Evolutionary conservation across 2,329 filamentous ascomycete species (phyloP).

Genomic region (Pseudogymnoascus pannorum): DNA sequence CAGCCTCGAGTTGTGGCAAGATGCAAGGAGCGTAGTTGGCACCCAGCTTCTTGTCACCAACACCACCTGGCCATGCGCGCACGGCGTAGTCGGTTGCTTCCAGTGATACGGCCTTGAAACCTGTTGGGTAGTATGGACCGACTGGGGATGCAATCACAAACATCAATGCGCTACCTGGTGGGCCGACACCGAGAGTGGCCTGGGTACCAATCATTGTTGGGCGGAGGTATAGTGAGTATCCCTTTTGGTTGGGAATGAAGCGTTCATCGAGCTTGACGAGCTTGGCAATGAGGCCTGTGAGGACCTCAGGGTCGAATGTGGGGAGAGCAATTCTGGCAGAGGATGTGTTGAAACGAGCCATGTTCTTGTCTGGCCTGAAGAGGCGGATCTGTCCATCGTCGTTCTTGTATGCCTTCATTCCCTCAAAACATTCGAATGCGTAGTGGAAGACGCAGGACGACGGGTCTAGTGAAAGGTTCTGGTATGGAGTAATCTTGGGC

Average conservation of each 20-base stretch:
- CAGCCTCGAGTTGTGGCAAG: constrained; percentile 88
- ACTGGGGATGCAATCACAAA: constrained; percentile 96
- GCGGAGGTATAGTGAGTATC: constrained; percentile 91
- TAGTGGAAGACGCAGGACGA: constrained; percentile 98
- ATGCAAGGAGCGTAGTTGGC: constrained; percentile 99
- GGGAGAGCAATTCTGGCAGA: constrained; percentile 87
- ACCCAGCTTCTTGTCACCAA: constrained; percentile 96
- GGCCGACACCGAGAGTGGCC: constrained; percentile 81
- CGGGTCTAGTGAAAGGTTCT: constrained; percentile 93
- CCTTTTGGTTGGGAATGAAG: constrained; percentile 79
- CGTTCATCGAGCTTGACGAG: constrained; percentile 75
- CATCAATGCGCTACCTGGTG: constrained; percentile 85
- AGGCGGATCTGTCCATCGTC: constrained; percentile 68
- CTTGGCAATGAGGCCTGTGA: constrained; percentile 75
- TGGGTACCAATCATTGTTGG: constrained; percentile 98
- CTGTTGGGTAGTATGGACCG: constrained; percentile 95
- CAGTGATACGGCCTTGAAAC: constrained; percentile 93
- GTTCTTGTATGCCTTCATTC: constrained; percentile 99
- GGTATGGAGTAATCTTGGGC: constrained; percentile 83
- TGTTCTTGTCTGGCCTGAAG: constrained; percentile 94
- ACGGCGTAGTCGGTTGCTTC: constrained; percentile 96
- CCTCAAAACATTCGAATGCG: constrained; percentile 96
- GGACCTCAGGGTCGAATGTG: constrained; percentile 64
- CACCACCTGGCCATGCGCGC: constrained; percentile 94
- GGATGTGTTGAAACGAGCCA: constrained; percentile 89